Evolutionary conservation across 495 filamentous ascomycete species (phyloP).

Genomic region (Trichoderma virens): DNA sequence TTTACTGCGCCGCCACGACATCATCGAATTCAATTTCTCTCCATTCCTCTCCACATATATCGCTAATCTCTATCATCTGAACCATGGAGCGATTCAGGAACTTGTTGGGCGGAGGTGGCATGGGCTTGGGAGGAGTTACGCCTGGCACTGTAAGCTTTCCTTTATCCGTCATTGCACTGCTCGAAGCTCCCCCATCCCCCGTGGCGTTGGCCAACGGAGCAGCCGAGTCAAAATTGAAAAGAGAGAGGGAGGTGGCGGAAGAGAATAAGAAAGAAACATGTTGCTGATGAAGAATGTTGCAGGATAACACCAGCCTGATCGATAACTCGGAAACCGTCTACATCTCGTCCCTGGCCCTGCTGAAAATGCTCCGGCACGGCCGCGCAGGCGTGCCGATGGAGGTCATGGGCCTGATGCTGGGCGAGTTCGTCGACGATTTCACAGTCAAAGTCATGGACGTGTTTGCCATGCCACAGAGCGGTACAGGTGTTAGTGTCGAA

Average conservation of each 20-base stretch:
- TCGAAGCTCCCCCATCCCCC: not conserved
- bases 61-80: not conserved
- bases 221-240: not conserved
- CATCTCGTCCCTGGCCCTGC: conserved; percentile 91
- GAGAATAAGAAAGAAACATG: not conserved
- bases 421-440: conserved; percentile 98
- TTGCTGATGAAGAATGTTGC: not conserved
- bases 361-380: conserved; percentile 98
- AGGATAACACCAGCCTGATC: conserved; percentile 84
- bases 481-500: conserved; percentile 96
- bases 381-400: conserved; percentile 98
- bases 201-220: not conserved
- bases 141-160: conserved; percentile 7
- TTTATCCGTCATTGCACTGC: not conserved
- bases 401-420: conserved; percentile 98
- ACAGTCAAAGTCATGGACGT: conserved; percentile 97
- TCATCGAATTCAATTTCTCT: not conserved
- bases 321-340: conserved; percentile 99
- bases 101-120: not conserved
- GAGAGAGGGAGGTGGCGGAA: not conserved
- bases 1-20: not conserved
- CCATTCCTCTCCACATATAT: not conserved
- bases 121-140: conserved; percentile 8
- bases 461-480: conserved; percentile 99
- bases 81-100: conserved; percentile 19